A percentile compares a stretch with the other conserved stretches of the same genome.
These are phyloP conservation scores for Aureobasidium subglaciale DNA, from an alignment of 2,329 filamentous ascomycete species.

Conservation along the genomic window DNA sequence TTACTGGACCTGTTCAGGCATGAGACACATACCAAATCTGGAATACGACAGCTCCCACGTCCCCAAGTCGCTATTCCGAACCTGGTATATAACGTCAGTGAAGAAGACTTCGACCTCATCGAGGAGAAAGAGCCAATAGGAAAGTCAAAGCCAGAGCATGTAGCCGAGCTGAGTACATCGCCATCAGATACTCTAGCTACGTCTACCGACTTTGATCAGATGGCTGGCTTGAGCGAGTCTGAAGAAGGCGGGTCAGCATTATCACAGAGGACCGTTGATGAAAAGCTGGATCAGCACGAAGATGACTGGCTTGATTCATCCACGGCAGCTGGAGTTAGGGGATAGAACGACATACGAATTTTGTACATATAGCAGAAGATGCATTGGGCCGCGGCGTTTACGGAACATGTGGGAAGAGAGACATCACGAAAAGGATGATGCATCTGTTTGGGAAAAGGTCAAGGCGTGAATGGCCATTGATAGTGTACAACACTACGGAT, in stretches of 20 bases:
- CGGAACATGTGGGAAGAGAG: neutral
- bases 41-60: neutral
- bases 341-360: neutral
- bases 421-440: neutral
- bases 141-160: too few relatives aligned
- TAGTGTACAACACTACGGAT: neutral
- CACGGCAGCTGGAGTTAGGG: neutral
- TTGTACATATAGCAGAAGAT: neutral
- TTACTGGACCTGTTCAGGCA: constrained; percentile 18
- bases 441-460: neutral
- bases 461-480: neutral
- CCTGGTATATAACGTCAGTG: neutral
- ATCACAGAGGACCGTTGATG: too few relatives aligned
- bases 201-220: neutral
- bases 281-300: neutral
- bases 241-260: neutral
- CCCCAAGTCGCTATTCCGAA: too few relatives aligned
- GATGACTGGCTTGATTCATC: neutral
- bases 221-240: neutral
- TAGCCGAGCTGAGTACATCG: neutral
- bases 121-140: neutral
- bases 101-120: neutral
- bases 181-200: neutral
- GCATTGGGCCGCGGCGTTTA: constrained; percentile 4
- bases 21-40: neutral